Evolutionary conservation across 2,329 filamentous ascomycete species (phyloP), one percentile per base, ranked within the genome.

Genomic region (Blastomyces percursus): DNA sequence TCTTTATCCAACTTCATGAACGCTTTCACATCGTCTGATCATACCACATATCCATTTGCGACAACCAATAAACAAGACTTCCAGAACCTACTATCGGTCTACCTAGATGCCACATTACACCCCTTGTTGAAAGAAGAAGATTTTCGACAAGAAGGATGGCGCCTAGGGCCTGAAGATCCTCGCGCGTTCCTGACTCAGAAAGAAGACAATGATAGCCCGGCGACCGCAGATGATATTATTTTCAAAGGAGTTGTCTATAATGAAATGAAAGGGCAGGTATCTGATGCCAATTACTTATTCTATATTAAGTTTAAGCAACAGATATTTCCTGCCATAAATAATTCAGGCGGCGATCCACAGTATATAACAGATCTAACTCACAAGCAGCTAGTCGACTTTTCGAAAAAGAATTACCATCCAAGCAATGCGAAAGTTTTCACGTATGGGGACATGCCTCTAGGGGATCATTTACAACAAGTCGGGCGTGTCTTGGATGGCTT

Each of bases 1-100:
- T 96, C 94, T 5, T 82, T 99, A n/a, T 96, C 94, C 67, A 99
- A 97, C 77, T 99, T 96, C 73, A 99, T 99, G 94, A 99, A 99
- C 75, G 94, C 94, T 65, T 96, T 97, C 73, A 99, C 94, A 51
- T 91, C 92, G 32, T 89, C 91, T 27, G 93, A 97, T 71, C 92
- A 99, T 74, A 99, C 94, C 12, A 96, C 91, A 68, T 99, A 99
- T 72, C 94, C 94, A 1, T 99, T 99, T 75, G 92, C 94, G 62
- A 99, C 94, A 1, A 99, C 94, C 30, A 99, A 99, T 71, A 81
- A 85, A 24, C 91, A 96, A 74, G 94, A 99, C 71, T 99, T 94
- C 76, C 89, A 89, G 76, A 99, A 99, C 71, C 82, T 99, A 59
- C 88, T 97, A 83, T 94, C 90, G 2, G 94, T 99, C 19, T 99